Conservation (phyloP, 495 filamentous ascomycete species). For the Aspergillus carlsbadensis region DNA sequence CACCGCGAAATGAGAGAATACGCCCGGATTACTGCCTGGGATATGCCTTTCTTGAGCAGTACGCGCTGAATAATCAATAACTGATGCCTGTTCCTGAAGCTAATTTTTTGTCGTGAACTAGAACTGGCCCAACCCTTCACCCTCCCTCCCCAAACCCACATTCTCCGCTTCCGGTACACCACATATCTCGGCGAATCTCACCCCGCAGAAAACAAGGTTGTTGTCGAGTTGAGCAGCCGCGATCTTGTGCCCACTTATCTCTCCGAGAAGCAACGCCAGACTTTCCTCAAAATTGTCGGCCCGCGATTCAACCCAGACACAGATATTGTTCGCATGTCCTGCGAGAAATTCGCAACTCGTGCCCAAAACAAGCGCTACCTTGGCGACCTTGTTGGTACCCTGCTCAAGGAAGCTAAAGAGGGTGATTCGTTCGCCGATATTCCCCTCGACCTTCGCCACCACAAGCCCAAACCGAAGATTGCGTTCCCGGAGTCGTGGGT, state of each 20-base stretch:
- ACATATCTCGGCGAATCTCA: conserved; percentile 93
- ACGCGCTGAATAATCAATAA: conserved; percentile 17
- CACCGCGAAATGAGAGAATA: conserved; percentile 89
- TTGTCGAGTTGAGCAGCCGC: conserved; percentile 75
- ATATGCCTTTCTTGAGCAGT: conserved; percentile 91
- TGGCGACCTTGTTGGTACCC: conserved; percentile 67
- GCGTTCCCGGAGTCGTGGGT: conserved; percentile 81
- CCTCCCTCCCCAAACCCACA: conserved; percentile 59
- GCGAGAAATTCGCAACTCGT: conserved; percentile 80
- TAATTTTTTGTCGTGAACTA: not conserved
- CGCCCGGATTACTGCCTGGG: conserved; percentile 85
- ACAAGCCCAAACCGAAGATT: conserved; percentile 63
- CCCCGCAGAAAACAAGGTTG: conserved; percentile 88
- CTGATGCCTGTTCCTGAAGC: not conserved
- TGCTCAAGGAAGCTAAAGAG: conserved; percentile 78
- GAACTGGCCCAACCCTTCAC: conserved; percentile 80
- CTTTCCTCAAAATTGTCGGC: conserved; percentile 85
- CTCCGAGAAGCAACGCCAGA: conserved; percentile 63
- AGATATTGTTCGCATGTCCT: conserved; percentile 83
- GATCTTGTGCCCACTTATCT: conserved; percentile 64
- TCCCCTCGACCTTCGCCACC: conserved; percentile 86
- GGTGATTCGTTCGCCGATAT: conserved; percentile 84
- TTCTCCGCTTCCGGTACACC: conserved; percentile 95
- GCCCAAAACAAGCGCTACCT: conserved; percentile 97
- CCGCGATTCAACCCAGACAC: conserved; percentile 87